Base-by-base conservation (phyloP, 2,329 filamentous ascomycete species). In the Endocalyx cinctus region DNA sequence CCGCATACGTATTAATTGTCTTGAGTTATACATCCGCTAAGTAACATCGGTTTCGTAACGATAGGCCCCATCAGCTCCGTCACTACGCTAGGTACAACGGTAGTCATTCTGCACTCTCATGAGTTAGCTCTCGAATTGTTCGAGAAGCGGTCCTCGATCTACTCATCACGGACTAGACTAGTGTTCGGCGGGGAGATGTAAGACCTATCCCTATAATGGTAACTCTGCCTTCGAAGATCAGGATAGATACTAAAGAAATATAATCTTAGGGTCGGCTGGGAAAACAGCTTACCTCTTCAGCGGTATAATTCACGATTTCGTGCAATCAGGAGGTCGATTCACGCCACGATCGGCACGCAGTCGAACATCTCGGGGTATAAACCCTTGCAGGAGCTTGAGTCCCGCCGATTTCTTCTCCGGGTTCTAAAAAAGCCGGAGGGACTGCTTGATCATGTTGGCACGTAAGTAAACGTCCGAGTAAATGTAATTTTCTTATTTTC, bases 61-160 rank as follows among this genome's bases (percentile, higher is more conserved):
- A n/a, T n/a, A 47, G 47, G 45, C 11, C 50, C 51, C 1, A 48
- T 63, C 5, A 62, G 62, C 39, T 67, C 62, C 8, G 37, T 70
- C 5, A 67, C 54, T 1, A 54, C 63, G 5, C 40, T 69, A 17
- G 64, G 66, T 0, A 54, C 62, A 25, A 63, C 62, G 0, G 48
- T 67, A 5, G 43, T 70, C 8, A 48, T 70, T 12, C 40, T 70
- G 6, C 62, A 67, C 34, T 62, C 63, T 27, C 30, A 42, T 3
- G 38, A 51, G 1, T 37, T 61, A 0, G 62, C 61, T 0, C 40
- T 54, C 4, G 60, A 67, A 12, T 41, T 70, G 1, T 34, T 70
- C 20, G 57, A 61, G 13, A 58, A 57, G 34, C 46, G 54, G 10
- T 53, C 61, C 0, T 45, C 39, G 3, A 59, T 55, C 18, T 51